phyloP scores from a whole-genome alignment of 2,329 filamentous ascomycete species.

The Claviceps pazoutovae region DNA sequence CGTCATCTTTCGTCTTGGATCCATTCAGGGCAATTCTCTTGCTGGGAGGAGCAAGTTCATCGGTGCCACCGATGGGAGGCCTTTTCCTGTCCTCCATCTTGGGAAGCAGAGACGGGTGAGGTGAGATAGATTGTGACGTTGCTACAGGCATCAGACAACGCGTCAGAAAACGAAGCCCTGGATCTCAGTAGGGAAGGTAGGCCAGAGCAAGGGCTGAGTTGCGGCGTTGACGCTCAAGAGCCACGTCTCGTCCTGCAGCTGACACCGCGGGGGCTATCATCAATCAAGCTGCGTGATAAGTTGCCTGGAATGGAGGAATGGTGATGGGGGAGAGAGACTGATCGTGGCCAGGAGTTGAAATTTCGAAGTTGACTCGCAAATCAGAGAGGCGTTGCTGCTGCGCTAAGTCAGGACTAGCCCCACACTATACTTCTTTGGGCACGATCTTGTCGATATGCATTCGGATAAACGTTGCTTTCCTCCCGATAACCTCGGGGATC shows the following conservation, averaged over 20 bases:
- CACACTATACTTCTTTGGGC: slow-evolving; percentile 17
- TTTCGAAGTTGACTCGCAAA: slow-evolving; percentile 31
- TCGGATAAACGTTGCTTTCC: slow-evolving; percentile 21
- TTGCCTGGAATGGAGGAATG: slow-evolving; percentile 20
- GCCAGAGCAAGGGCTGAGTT: slow-evolving; percentile 14
- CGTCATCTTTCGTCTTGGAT: slow-evolving; percentile 41
- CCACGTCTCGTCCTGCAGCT: slow-evolving; percentile 21
- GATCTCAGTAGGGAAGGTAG: slow-evolving; percentile 27
- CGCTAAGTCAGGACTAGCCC: slow-evolving; percentile 22
- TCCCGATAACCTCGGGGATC: not conserved
- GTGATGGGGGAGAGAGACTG: slow-evolving; percentile 16
- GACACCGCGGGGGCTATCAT: slow-evolving; percentile 21
- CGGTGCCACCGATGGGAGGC: slow-evolving; percentile 64
- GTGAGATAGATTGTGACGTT: slow-evolving; percentile 53
- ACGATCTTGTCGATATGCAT: slow-evolving; percentile 19
- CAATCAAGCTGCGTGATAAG: slow-evolving; percentile 17
- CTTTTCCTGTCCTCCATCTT: slow-evolving; percentile 99
- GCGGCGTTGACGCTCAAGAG: slow-evolving; percentile 17
- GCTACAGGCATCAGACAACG: slow-evolving; percentile 73
- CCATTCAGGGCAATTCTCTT: slow-evolving; percentile 91
- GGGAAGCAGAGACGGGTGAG: slow-evolving; percentile 67
- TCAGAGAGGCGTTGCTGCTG: slow-evolving; percentile 21
- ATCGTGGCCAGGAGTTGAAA: slow-evolving; percentile 27
- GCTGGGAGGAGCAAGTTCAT: slow-evolving; percentile 74
- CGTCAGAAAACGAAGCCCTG: slow-evolving; percentile 13